These are phyloP conservation scores for Ophiostoma ulmi DNA, from an alignment of 2,329 filamentous ascomycete genomes.

Conservation along the genomic window DNA sequence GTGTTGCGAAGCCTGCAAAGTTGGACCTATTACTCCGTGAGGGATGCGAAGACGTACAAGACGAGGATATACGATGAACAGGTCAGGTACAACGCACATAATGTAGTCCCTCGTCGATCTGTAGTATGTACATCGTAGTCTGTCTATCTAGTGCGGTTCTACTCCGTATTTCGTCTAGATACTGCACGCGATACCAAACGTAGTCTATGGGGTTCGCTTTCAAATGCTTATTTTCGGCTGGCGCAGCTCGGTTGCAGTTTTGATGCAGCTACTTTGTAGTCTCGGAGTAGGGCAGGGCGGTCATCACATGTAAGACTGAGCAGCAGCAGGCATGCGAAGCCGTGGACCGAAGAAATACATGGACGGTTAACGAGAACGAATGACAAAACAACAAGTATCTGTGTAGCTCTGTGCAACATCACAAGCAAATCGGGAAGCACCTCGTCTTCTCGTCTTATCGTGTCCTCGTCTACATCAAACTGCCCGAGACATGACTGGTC, in stretches of 20 bases:
- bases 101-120: neutral
- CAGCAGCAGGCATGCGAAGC: neutral
- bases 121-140: neutral
- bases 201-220: neutral
- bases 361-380: neutral
- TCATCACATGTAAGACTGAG: neutral
- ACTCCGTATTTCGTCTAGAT: neutral
- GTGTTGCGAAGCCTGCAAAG: neutral
- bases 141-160: neutral
- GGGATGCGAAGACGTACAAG: neutral
- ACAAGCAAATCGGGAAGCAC: slow-evolving; percentile 7
- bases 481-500: neutral
- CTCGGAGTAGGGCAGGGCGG: neutral
- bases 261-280: neutral
- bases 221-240: slow-evolving; percentile 2
- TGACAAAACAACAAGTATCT: neutral
- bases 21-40: neutral
- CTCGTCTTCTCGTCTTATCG: neutral
- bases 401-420: neutral
- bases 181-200: neutral
- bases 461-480: neutral
- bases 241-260: neutral
- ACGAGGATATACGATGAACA: neutral
- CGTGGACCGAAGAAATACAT: neutral
- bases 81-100: neutral